phyloP scores from a whole-genome alignment of 2,329 filamentous ascomycete species.

The Aureobasidium sp. region DNA sequence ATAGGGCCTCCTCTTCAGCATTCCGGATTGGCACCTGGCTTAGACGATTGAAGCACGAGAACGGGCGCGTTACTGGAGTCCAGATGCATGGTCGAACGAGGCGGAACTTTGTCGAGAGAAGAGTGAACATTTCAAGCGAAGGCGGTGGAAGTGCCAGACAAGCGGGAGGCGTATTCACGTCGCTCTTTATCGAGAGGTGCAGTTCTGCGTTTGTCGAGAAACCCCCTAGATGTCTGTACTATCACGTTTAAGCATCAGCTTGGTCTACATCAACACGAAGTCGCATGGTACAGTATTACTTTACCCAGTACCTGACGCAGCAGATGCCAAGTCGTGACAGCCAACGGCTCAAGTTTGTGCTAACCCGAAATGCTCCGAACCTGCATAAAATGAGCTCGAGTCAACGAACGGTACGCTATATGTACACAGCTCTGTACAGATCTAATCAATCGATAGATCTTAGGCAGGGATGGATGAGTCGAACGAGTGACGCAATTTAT shows the following conservation, averaged over 20 bases:
- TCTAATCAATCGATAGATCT: background rate
- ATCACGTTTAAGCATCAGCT: background rate
- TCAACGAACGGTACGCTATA: background rate
- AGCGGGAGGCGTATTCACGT: background rate
- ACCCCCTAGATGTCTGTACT: background rate
- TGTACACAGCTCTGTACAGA: background rate
- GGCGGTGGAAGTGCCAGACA: background rate
- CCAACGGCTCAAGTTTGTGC: background rate
- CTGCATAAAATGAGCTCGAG: background rate
- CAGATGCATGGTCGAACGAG: no score
- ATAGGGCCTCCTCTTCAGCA: background rate
- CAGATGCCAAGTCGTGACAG: background rate
- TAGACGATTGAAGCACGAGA: background rate
- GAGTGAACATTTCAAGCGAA: background rate
- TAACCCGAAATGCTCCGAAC: background rate
- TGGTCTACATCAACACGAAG: background rate
- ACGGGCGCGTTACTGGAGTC: background rate
- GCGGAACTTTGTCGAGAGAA: background rate
- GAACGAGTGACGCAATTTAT: background rate
- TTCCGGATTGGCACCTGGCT: background rate
- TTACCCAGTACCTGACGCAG: background rate
- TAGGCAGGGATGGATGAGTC: background rate
- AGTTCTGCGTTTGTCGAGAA: background rate
- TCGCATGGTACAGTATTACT: background rate
- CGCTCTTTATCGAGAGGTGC: no score